Evolutionary conservation across 2,329 filamentous ascomycete genomes (phyloP).

Genomic region (Lasiodiplodia sp.): DNA sequence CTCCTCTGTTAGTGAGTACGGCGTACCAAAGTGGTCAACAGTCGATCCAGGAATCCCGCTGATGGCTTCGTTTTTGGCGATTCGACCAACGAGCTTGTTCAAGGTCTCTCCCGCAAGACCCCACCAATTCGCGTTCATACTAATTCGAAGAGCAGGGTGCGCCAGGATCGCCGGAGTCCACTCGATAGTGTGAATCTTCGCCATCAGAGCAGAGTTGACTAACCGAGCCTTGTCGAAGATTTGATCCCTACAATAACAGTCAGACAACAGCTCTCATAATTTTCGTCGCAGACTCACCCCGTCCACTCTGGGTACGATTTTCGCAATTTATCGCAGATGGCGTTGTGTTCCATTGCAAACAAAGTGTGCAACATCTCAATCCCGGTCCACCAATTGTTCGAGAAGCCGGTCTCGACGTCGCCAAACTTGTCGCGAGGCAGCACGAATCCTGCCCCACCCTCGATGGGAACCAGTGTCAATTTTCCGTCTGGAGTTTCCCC

Average conservation of each 20-base stretch:
- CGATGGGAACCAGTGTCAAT: slow-evolving; percentile 43
- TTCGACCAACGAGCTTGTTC: slow-evolving; percentile 51
- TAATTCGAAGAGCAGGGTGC: slow-evolving; percentile 53
- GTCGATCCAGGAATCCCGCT: slow-evolving; percentile 51
- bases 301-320: slow-evolving; percentile 48
- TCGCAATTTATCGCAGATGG: slow-evolving; percentile 51
- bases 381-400: slow-evolving; percentile 57
- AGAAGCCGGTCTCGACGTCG: slow-evolving; percentile 53
- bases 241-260: slow-evolving; percentile 39
- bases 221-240: slow-evolving; percentile 56
- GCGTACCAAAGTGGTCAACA: slow-evolving; percentile 47
- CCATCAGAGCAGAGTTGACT: slow-evolving; percentile 57
- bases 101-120: slow-evolving; percentile 52
- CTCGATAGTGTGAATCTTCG: slow-evolving; percentile 59
- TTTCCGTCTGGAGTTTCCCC: slow-evolving; percentile 49
- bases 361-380: slow-evolving; percentile 57
- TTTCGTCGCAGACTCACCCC: slow-evolving; percentile 30
- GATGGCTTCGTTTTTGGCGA: slow-evolving; percentile 52
- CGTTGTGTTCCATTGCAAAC: slow-evolving; percentile 57
- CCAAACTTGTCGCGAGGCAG: slow-evolving; percentile 50
- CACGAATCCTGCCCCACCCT: slow-evolving; percentile 44
- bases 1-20: slow-evolving; percentile 54
- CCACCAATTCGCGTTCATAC: slow-evolving; percentile 58
- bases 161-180: slow-evolving; percentile 59
- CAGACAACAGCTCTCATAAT: slow-evolving; percentile 20